These are phyloP conservation scores for Protomyces macrosporus DNA, from an alignment of 1,139 yeast species.

Conservation along the genomic window DNA sequence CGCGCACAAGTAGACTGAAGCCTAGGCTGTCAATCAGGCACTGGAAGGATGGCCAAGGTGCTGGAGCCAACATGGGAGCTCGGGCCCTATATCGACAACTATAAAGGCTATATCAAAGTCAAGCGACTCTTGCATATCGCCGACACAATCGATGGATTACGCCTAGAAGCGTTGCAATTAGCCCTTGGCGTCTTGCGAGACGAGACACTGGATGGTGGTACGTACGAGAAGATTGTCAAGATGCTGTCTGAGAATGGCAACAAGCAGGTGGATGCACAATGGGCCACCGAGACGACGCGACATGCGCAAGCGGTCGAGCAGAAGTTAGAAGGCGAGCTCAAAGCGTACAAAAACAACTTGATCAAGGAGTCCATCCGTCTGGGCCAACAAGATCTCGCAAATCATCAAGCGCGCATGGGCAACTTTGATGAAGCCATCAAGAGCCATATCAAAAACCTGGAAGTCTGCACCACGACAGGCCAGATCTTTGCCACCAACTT, in stretches of 20 bases:
- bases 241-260: neutral
- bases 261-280: constrained; percentile 21
- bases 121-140: constrained; percentile 31
- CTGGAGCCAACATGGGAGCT: constrained; percentile 17
- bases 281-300: constrained; percentile 26
- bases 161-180: constrained; percentile 27
- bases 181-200: constrained; percentile 28
- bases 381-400: constrained; percentile 32
- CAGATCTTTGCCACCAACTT: constrained; percentile 29
- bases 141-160: constrained; percentile 27
- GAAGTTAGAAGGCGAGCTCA: constrained; percentile 31
- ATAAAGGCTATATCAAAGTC: constrained; percentile 28
- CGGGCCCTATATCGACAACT: constrained; percentile 14
- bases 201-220: constrained; percentile 28
- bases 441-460: constrained; percentile 29
- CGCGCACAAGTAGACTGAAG: neutral
- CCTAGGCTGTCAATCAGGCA: neutral
- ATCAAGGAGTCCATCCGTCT: constrained; percentile 33
- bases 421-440: constrained; percentile 30
- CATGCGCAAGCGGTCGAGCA: constrained; percentile 25
- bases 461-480: constrained; percentile 32
- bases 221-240: constrained; percentile 28
- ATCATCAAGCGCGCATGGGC: constrained; percentile 29
- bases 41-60: neutral
- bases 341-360: constrained; percentile 32